A percentile compares a stretch with the other conserved stretches of the same genome.
phyloP scores from a whole-genome alignment of 2,329 filamentous ascomycete genomes.

The Pseudocercospora ulei region DNA sequence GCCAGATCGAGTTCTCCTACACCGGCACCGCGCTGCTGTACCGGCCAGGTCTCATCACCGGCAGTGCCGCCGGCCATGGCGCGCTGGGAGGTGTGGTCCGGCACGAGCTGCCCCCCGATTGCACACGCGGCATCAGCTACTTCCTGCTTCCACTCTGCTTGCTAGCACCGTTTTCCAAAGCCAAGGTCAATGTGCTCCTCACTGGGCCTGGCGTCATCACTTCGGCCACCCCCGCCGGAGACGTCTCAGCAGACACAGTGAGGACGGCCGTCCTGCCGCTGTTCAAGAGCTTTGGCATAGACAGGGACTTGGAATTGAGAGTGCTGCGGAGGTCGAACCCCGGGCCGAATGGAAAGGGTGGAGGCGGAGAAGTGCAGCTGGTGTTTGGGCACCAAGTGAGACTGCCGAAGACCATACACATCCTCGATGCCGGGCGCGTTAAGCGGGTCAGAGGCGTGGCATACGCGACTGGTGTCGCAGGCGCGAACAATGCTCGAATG shows the following conservation, averaged over 20 bases:
- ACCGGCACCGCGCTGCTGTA: constrained; percentile 90
- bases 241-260: constrained; percentile 86
- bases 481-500: constrained; percentile 88
- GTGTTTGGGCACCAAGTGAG: constrained; percentile 88
- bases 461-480: constrained; percentile 83
- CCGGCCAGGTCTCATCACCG: constrained; percentile 83
- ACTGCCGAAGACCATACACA: constrained; percentile 84
- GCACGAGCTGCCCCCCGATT: constrained; percentile 68
- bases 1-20: constrained; percentile 88
- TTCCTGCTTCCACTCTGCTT: constrained; percentile 83
- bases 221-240: constrained; percentile 67
- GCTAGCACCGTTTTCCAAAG: constrained; percentile 85
- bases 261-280: constrained; percentile 85
- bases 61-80: constrained; percentile 65
- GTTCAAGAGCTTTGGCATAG: constrained; percentile 83
- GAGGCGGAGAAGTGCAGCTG: constrained; percentile 85
- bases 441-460: constrained; percentile 86
- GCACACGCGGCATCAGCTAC: constrained; percentile 75
- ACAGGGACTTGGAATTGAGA: constrained; percentile 71
- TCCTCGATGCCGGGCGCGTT: constrained; percentile 72
- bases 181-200: constrained; percentile 80
- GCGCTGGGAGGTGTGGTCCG: constrained; percentile 65
- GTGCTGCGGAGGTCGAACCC: constrained; percentile 72
- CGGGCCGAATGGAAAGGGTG: constrained; percentile 63
- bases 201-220: constrained; percentile 89